Base-by-base conservation (phyloP, 2,329 filamentous ascomycete genomes). In the Lasiodiplodia hormozganensis region DNA sequence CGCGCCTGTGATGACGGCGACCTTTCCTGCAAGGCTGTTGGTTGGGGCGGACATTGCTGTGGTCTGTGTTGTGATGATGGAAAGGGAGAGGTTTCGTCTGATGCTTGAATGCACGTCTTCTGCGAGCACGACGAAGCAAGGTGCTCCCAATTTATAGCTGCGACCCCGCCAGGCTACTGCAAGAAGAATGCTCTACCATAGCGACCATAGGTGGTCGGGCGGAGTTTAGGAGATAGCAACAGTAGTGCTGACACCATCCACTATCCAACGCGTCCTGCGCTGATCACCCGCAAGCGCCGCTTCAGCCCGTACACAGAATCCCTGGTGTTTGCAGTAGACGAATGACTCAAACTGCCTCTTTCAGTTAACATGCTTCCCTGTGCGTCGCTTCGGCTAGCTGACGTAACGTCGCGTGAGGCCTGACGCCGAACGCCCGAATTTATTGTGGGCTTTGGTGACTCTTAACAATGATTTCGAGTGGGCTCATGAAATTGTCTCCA, bases 1-100 rank as follows among this genome's bases (percentile, higher is more conserved):
- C 69, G 89, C 91, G 68, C 93, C 93, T 1, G 93, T 96, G 57
- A 96, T 85, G 72, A 96, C 89, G 65, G 87, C 92, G 62, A 94
- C 84, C 78, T 94, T 94, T 72, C 91, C 91, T 76, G 92, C 88
- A 7, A 85, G 77, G 47, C 47, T 38, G 18, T 23, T 28, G 21
- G 28, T 4, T 25, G 47, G 47, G 23, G 60, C 60, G n/a, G 60
- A 52, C 60, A 64, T 5, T 18, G 47, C 4, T n/a, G 47, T 34
- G 31, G 31, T 34, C n/a, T 18, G 38, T 21, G 25, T 60, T 23
- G 31, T 7, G 18, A n/a, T 7, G 28, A 5, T 14, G 31, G 14
- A 53, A 31, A 28, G 23, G 2, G 6, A n/a, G 28, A 21, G 53
- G 2, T 34, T 38, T 23, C 18, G 23, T 36, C 16, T 18, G 23